Evolutionary conservation across 106 monocot species (phyloP), one percentile per base, ranked within the genome.

Genomic region (Acanthochlamys bracteata): DNA sequence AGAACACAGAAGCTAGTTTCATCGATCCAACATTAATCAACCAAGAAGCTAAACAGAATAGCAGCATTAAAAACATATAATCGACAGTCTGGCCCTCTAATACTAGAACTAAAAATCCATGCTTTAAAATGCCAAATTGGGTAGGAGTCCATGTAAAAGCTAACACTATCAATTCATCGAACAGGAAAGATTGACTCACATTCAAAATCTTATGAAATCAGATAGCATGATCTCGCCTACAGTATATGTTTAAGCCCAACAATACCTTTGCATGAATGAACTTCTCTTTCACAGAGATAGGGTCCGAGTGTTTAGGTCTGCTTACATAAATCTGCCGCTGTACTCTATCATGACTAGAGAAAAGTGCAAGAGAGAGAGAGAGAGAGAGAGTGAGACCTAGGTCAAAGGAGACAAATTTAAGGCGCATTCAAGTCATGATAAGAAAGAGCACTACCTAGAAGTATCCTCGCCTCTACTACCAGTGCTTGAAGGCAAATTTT

Each of bases 211-310:
- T 33, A 33, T 33, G 1, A 33, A 33, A 33, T 33, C 6, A 33
- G 33, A 33, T 6, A 33, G 6, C 4, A 33, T 33, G 33, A 33
- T 33, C 33, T 33, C 33, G 6, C 33, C 6, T 33, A 33, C 33
- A 33, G 49, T 49, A 14, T 10, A 17, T 9, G 23, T 27, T 65
- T 45, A 56, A 56, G 16, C 25, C 24, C 16, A 19, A 7, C 42
- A 3, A 59, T 86, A 99, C 98, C 92, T 99, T 99, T 22, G 88
- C 88, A 25, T 99, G 98, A 69, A 99, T 99, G 69, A 92, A 99
- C 71, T 99, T 99, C 71, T 99, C 98, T 74, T 99, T 99, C 17
- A 92, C 64, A 13, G 98, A 83, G 59, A 99, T 92, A 25, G 83
- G 70, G 69, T 92, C 98, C 0, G 68, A 72, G 66, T 88, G 77